Evolutionary conservation across 129 eudicot genomes (phyloP).

Genomic region (Gnaphalium uliginosum): DNA sequence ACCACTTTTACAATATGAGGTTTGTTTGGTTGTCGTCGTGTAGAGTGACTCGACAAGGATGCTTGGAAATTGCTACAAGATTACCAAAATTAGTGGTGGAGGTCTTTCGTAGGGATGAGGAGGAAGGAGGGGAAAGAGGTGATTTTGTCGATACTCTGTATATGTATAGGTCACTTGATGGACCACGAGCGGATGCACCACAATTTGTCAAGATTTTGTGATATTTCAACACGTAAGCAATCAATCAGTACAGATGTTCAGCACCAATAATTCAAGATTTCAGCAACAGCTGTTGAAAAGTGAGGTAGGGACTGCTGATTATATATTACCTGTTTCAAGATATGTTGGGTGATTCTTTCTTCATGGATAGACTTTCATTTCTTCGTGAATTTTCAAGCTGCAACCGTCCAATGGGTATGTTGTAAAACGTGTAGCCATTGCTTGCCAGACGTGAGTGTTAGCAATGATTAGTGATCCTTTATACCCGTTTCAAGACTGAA

Average conservation of each 20-base stretch:
- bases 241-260: neutral
- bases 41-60: constrained; percentile 52
- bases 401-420: neutral
- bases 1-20: constrained; percentile 72
- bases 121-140: constrained; percentile 32
- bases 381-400: neutral
- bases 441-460: neutral
- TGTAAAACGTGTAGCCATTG: neutral
- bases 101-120: constrained; percentile 43
- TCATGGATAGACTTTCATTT: neutral
- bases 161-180: constrained; percentile 73
- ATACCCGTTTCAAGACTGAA: neutral
- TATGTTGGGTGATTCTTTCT: neutral
- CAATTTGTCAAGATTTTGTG: constrained; percentile 56
- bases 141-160: constrained; percentile 60
- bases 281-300: neutral
- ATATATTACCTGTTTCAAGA: neutral
- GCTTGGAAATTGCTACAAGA: constrained; percentile 49
- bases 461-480: neutral
- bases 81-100: constrained; percentile 65
- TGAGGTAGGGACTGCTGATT: constrained; percentile 17
- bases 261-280: neutral
- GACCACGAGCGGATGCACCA: constrained; percentile 68
- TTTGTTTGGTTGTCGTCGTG: constrained; percentile 77
- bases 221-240: neutral